These are phyloP conservation scores for Wickerhamiella parazyma DNA, from an alignment of 805 yeast species.

Conservation along the genomic window DNA sequence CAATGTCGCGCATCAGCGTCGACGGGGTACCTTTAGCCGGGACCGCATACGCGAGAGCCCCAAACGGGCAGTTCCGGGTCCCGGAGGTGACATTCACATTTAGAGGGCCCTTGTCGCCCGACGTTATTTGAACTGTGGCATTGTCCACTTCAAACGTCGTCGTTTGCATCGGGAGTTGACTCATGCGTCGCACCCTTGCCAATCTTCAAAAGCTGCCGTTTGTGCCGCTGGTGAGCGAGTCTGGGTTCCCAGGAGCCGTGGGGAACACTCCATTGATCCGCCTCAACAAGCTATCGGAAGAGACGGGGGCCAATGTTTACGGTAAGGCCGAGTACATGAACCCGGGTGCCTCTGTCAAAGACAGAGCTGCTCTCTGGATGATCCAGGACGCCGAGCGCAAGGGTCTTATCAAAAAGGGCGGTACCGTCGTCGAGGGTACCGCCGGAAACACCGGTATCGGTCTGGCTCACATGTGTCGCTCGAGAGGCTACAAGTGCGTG, in stretches of 20 bases:
- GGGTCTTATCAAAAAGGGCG: conserved; percentile 51
- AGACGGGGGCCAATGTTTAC: conserved; percentile 58
- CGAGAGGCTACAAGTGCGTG: conserved; percentile 71
- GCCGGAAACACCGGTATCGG: conserved; percentile 97
- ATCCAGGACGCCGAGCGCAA: conserved; percentile 63
- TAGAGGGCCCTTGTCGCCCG: conserved; percentile 9
- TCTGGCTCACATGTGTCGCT: conserved; percentile 60
- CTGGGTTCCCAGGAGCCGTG: conserved; percentile 68
- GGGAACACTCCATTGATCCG: conserved; percentile 85
- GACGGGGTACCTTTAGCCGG: conserved; percentile 6
- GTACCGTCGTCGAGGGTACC: conserved; percentile 83
- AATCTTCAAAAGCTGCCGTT: conserved; percentile 29
- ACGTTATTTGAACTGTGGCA: background rate
- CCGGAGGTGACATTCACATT: conserved; percentile 12
- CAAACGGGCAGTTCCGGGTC: conserved; percentile 10
- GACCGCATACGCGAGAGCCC: conserved; percentile 18
- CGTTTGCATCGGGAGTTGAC: background rate
- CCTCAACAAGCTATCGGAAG: conserved; percentile 41
- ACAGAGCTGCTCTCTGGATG: conserved; percentile 71
- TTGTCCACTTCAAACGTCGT: background rate
- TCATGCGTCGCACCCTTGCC: conserved; percentile 9
- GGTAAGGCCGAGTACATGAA: conserved; percentile 89
- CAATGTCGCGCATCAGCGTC: conserved; percentile 12
- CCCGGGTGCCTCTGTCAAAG: conserved; percentile 90
- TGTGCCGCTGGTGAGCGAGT: conserved; percentile 49